A percentile compares a stretch with the other conserved stretches of the same genome.
phyloP scores from a whole-genome alignment of 805 yeast species.

The Cyberlindnera mississippiensis region DNA sequence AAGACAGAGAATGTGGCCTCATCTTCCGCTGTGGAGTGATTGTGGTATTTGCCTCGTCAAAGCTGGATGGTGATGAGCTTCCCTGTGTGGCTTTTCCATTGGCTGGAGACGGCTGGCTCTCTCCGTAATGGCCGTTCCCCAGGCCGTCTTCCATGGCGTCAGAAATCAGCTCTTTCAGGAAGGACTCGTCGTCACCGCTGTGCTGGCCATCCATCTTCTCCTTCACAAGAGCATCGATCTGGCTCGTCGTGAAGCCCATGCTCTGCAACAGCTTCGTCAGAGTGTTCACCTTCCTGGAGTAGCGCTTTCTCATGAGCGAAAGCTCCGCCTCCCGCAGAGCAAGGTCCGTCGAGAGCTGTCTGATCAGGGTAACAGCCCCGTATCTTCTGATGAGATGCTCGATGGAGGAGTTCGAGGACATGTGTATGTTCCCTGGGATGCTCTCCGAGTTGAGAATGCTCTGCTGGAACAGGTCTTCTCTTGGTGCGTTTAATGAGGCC shows the following conservation, averaged over 20 bases:
- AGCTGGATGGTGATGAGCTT: slow-evolving; percentile 5
- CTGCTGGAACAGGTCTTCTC: slow-evolving; percentile 13
- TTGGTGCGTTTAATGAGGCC: neutral
- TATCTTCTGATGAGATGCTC: slow-evolving; percentile 30
- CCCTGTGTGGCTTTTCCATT: slow-evolving; percentile 1
- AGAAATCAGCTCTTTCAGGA: slow-evolving; percentile 28
- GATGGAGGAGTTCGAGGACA: slow-evolving; percentile 28
- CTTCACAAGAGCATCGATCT: slow-evolving; percentile 33
- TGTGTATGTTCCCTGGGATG: slow-evolving; percentile 35
- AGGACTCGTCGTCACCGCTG: slow-evolving; percentile 3
- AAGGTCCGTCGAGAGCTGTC: slow-evolving; percentile 46
- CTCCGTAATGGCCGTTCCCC: neutral
- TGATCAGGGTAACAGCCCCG: slow-evolving; percentile 35
- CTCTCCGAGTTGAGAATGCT: slow-evolving; percentile 8
- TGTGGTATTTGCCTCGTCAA: slow-evolving; percentile 3
- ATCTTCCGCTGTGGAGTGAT: slow-evolving; percentile 8
- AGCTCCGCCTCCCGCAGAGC: slow-evolving; percentile 46
- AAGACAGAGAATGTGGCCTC: slow-evolving; percentile 24
- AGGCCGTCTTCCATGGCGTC: slow-evolving; percentile 30
- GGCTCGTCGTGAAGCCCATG: slow-evolving; percentile 34
- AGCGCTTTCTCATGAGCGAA: slow-evolving; percentile 32
- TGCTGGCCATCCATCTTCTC: slow-evolving; percentile 12
- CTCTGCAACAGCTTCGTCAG: slow-evolving; percentile 33
- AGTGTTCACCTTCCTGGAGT: slow-evolving; percentile 33
- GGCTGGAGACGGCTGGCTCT: neutral